Base-by-base conservation (phyloP, 257 asterid species). In the Fraxinus excelsior region DNA sequence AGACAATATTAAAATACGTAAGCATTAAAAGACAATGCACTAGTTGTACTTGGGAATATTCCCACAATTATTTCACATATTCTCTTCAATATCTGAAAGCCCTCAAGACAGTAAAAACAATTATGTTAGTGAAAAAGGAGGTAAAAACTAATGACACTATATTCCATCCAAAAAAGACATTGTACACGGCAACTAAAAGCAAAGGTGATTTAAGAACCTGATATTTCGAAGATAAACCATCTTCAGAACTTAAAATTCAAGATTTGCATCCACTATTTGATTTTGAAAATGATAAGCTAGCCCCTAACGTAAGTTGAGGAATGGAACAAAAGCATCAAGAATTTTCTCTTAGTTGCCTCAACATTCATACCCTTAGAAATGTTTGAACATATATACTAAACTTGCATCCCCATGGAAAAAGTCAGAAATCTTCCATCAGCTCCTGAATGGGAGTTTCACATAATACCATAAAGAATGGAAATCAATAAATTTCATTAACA, bases 351-450 rank as follows among this genome's bases (percentile, higher is more conserved):
- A 6, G 26, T 5, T 53, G 62, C 25, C 62, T 53, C 62, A 53
- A 53, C 25, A 53, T 53, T 53, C 62, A 58, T n/a, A n/a, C 67
- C 67, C 67, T 7, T 58, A 58, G 67, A 26, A 21, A 58, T 58
- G 67, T n/a, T n/a, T 60, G 31, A 60, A 60, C 67, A 60, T 7
- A 60, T 21, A 60, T 60, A 60, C 67, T 60, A 14, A 60, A 60
- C 67, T 60, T 60, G 13, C 67, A 0, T 60, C 67, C 19, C 14
- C 67, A 60, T 60, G 67, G 25, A 23, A 60, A 60, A 60, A 23
- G 31, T 60, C 31, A 60, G 67, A 60, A 23, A 21, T 60, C 67
- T 60, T 60, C 29, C 31, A 60, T 60, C 67, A 60, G 67, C 67
- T 60, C 67, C 67, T 60, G 67, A 60, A 60, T 0, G 29, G 4